Base-by-base conservation (phyloP, 1,139 yeast species). In the Zygosaccharomyces sapae region DNA sequence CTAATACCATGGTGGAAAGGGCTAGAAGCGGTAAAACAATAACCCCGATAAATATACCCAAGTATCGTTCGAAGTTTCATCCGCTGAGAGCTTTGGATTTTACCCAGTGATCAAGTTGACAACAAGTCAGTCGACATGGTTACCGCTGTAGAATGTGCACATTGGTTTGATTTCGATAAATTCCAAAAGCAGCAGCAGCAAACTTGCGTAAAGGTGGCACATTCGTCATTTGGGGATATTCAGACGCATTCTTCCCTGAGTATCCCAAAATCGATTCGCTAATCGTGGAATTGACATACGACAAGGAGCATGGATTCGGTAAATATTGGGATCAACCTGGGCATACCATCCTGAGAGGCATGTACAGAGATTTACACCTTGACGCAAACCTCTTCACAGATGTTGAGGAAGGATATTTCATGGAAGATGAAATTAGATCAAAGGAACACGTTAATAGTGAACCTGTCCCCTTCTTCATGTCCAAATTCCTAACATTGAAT, bases 71-170 rank as follows among this genome's bases (percentile, higher is more conserved):
- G 46, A 43, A 12, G 53, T 63, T 1, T 72, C 75, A 13, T 51
- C 70, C 1, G 75, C 69, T 18, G 72, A 69, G 13, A 51, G 61
- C 12, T 53, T 68, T 33, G 35, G 44, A 10, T 48, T 50, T 20
- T 49, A 29, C 56, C 52, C 16, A 33, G 33, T 24, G 49, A 49
- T 4, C 46, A 27, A 24, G 42, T 55, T 4, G 52, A 50, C 44
- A 47, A 54, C 1, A 55, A 47, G 33, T 45, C 58, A 6, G 73
- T 79, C 8, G 90, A 83, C 58, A 55, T 85, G 55, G 68, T 86
- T n/a, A 76, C 86, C 1, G 82, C 82, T 6, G 94, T 89, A 0
- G 89, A 87, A 62, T 83, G 89, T 42, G 77, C 78, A 10, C 96
- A 87, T 63, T 87, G 95, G 95, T 76, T 86, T 46, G 73, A 82